A percentile compares a stretch with the other conserved stretches of the same genome.
phyloP scores from a whole-genome alignment of 257 asterid genomes.

The Paraleonurus japonicus region DNA sequence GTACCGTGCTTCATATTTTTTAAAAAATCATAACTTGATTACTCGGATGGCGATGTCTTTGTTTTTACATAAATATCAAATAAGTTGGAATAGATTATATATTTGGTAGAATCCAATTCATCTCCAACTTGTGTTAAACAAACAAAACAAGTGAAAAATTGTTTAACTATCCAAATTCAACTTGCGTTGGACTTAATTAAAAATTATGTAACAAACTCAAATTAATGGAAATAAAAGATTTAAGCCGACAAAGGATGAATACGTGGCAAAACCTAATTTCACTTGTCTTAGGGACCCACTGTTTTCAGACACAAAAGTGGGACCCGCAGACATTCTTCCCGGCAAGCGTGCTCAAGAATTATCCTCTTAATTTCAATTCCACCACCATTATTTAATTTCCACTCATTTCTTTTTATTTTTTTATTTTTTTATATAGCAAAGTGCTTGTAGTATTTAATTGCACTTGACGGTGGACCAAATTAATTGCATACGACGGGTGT shows the following conservation, averaged over 20 bases:
- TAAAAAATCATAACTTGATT: no score
- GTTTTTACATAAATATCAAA: no score
- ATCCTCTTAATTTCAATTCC: background rate
- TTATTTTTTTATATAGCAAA: background rate
- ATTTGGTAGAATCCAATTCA: no score
- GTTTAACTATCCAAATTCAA: no score
- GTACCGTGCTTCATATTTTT: no score
- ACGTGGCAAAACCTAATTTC: slow-evolving; percentile 24
- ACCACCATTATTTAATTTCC: background rate
- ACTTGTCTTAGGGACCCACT: background rate
- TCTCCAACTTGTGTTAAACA: no score
- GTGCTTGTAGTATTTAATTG: background rate
- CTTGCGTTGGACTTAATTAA: no score
- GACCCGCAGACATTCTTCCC: slow-evolving; percentile 36
- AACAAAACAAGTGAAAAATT: no score
- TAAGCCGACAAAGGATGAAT: slow-evolving; percentile 17
- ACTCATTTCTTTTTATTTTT: background rate
- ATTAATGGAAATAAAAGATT: background rate
- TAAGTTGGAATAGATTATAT: no score
- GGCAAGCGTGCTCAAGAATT: slow-evolving; percentile 33
- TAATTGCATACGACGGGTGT: no score
- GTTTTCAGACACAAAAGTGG: background rate
- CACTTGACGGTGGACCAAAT: background rate
- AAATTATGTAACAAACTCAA: background rate
- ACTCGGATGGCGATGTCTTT: no score